A percentile compares a stretch with the other conserved stretches of the same genome.
phyloP scores from a whole-genome alignment of 2,329 filamentous ascomycete species.

The Neurospora crassa region DNA sequence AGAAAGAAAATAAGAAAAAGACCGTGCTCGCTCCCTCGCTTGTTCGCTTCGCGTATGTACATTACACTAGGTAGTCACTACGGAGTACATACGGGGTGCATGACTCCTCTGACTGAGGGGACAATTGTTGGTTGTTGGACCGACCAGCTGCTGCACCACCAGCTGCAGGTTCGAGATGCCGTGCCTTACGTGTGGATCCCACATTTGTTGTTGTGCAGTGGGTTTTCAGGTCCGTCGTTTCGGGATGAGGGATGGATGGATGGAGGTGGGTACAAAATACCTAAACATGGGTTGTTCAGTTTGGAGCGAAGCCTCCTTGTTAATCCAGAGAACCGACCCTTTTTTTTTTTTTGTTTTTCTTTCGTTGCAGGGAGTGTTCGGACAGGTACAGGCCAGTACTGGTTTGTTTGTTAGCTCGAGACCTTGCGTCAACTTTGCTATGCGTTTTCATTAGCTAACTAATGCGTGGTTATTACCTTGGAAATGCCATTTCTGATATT shows the following conservation, averaged over 20 bases:
- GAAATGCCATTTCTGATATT: too few relatives aligned
- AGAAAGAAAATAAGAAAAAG: not conserved
- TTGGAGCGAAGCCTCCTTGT: not conserved
- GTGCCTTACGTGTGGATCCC: not conserved
- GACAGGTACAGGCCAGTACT: too few relatives aligned
- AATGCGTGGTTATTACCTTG: too few relatives aligned
- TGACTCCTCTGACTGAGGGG: not conserved
- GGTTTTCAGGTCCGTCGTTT: not conserved
- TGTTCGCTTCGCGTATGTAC: too few relatives aligned
- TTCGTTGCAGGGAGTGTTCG: not conserved
- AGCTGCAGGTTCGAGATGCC: not conserved
- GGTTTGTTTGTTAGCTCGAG: too few relatives aligned
- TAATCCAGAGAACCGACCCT: not conserved
- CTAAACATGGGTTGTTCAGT: not conserved
- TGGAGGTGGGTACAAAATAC: too few relatives aligned
- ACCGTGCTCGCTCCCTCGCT: not conserved
- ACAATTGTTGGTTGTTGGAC: not conserved
- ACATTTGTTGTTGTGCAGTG: not conserved
- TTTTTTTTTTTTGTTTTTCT: not conserved
- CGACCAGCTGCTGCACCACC: not conserved
- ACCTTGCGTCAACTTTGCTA: too few relatives aligned
- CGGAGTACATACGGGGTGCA: not conserved
- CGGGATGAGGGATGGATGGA: not conserved
- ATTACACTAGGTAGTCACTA: not conserved
- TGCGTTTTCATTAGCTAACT: too few relatives aligned